Percentiles rank a stretch among this genome's conserved stretches.
phyloP scores from a whole-genome alignment of 2,329 filamentous ascomycete genomes.

The Sclerotinia borealis region DNA sequence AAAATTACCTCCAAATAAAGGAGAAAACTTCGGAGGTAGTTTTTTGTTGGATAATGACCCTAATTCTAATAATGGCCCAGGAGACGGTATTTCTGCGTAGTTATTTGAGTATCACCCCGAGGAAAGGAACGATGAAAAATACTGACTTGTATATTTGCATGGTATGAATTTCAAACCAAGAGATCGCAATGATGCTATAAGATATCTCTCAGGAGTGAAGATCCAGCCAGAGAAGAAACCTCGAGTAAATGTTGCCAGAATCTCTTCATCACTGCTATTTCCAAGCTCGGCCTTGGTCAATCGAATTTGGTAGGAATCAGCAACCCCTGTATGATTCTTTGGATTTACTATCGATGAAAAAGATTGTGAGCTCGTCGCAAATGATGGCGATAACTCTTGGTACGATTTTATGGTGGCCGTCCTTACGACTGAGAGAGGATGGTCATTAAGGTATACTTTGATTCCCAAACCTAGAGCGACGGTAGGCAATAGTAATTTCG shows the following conservation, averaged over 20 bases:
- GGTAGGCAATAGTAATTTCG: not conserved
- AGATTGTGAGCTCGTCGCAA: not conserved
- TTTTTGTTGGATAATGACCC: not conserved
- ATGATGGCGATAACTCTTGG: not conserved
- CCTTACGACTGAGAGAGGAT: not conserved
- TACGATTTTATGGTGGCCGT: not conserved
- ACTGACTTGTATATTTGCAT: constrained; percentile 13
- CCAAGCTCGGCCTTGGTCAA: not conserved
- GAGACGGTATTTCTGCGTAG: not conserved
- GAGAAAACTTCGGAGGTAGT: constrained; percentile 10
- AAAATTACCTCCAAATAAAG: constrained; percentile 17
- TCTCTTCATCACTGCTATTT: not conserved
- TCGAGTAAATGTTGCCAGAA: constrained; percentile 17
- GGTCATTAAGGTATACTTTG: not conserved
- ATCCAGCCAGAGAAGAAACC: constrained; percentile 21
- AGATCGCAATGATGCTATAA: not conserved
- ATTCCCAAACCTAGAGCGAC: not conserved
- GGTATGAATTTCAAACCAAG: constrained; percentile 13
- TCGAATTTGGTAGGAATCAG: not conserved
- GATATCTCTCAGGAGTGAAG: constrained; percentile 15
- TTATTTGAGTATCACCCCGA: not conserved
- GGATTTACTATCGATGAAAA: not conserved
- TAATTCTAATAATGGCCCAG: not conserved
- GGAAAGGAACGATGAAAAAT: not conserved
- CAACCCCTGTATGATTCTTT: not conserved